Conservation (phyloP, 352 stramenopile species). For the Thraustotheca clavata region DNA sequence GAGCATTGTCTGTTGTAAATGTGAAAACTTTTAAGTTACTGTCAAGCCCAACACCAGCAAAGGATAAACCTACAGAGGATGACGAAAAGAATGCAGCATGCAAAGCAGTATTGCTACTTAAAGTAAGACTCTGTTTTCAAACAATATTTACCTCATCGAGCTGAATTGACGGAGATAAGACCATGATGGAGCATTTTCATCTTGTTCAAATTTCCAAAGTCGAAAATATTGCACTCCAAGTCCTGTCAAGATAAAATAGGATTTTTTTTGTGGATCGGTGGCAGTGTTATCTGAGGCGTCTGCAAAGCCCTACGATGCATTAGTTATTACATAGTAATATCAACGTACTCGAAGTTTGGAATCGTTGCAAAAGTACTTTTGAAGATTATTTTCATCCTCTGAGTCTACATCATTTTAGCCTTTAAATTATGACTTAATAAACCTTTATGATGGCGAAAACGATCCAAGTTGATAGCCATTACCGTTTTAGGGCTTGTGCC, state of each 20-base stretch:
- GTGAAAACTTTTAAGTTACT: slow-evolving; percentile 12
- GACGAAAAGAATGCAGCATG: slow-evolving; percentile 5
- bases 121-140: neutral
- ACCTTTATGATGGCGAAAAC: slow-evolving; percentile 80
- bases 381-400: slow-evolving; percentile 70
- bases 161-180: slow-evolving; percentile 11
- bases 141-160: neutral
- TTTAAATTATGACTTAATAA: slow-evolving; percentile 2
- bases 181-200: slow-evolving; percentile 1
- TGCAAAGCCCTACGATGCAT: slow-evolving; percentile 50
- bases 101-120: slow-evolving; percentile 16
- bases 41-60: slow-evolving; percentile 17
- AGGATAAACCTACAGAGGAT: neutral
- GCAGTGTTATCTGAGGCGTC: slow-evolving; percentile 45
- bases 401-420: slow-evolving; percentile 31
- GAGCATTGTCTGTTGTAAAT: neutral
- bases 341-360: slow-evolving; percentile 42
- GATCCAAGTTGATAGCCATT: slow-evolving; percentile 75
- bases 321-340: slow-evolving; percentile 9
- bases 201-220: slow-evolving; percentile 64
- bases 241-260: slow-evolving; percentile 68
- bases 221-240: slow-evolving; percentile 62
- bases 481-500: slow-evolving; percentile 45
- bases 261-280: slow-evolving; percentile 22
- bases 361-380: slow-evolving; percentile 63